Evolutionary conservation across 768 basidiomycete species (phyloP).

Genomic region (Strobilomyces echinocephalus): DNA sequence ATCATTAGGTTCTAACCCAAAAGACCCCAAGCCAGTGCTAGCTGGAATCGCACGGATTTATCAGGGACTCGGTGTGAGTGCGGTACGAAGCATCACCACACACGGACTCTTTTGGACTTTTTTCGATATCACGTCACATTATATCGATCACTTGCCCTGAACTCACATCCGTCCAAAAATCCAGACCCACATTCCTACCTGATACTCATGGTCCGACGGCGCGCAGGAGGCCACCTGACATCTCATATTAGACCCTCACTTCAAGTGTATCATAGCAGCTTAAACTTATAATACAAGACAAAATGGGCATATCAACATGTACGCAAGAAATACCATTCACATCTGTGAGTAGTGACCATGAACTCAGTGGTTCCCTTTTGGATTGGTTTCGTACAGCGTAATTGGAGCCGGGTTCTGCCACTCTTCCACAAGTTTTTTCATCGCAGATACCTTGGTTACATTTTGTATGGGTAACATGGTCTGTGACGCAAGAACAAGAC

Average conservation of each 20-base stretch:
- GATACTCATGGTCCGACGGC: slow-evolving; percentile 8
- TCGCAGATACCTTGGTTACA: slow-evolving; percentile 8
- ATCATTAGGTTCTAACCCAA: slow-evolving; percentile 67
- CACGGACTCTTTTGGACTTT: slow-evolving; percentile 94
- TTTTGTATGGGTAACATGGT: background rate
- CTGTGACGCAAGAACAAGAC: background rate
- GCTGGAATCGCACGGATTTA: slow-evolving; percentile 83
- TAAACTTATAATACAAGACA: slow-evolving; percentile 11
- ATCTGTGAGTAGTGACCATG: background rate
- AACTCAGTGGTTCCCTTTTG: background rate
- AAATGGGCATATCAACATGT: slow-evolving; percentile 5
- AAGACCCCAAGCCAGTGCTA: slow-evolving; percentile 68
- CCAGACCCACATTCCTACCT: background rate
- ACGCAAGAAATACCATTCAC: slow-evolving; percentile 1
- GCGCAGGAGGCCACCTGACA: slow-evolving; percentile 3
- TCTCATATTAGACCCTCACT: slow-evolving; percentile 15
- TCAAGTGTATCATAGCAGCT: slow-evolving; percentile 24
- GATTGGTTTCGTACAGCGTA: slow-evolving; percentile 6
- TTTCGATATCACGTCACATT: slow-evolving; percentile 74
- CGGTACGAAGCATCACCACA: slow-evolving; percentile 85
- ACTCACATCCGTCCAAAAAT: slow-evolving; percentile 2
- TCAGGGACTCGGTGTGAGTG: slow-evolving; percentile 91
- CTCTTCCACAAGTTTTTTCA: slow-evolving; percentile 8
- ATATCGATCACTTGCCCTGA: slow-evolving; percentile 60
- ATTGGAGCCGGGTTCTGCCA: slow-evolving; percentile 4